These are phyloP conservation scores for Tilletia caries DNA, from an alignment of 1,284 basidiomycete species.

Conservation along the genomic window DNA sequence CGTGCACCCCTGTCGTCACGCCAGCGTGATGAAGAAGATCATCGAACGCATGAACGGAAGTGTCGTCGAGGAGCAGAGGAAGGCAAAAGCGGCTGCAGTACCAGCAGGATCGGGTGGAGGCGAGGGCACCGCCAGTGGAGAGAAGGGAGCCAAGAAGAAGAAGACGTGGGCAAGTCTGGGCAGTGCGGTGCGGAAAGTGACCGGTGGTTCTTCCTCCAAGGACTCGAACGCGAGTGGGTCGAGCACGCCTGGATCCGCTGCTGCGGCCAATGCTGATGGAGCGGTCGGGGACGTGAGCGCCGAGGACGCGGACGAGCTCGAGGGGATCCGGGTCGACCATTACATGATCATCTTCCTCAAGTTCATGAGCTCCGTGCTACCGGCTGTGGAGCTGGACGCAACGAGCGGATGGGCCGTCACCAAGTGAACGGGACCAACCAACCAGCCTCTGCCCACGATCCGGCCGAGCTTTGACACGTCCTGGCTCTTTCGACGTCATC, in stretches of 20 bases:
- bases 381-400: constrained; percentile 52
- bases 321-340: constrained; percentile 48
- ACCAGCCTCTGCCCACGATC: too few species aligned
- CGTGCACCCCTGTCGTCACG: constrained; percentile 99
- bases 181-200: constrained; percentile 68
- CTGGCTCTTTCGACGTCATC: too few species aligned
- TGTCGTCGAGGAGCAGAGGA: constrained; percentile 57
- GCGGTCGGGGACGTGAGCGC: not conserved
- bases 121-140: not conserved
- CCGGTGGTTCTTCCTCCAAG: constrained; percentile 56
- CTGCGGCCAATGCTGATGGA: not conserved
- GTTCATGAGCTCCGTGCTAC: constrained; percentile 51
- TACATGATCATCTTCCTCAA: constrained; percentile 53
- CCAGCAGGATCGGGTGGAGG: constrained; percentile 10
- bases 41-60: constrained; percentile 90
- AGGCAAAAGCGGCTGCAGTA: constrained; percentile 54
- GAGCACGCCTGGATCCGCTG: constrained; percentile 2
- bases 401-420: constrained; percentile 21
- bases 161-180: constrained; percentile 70
- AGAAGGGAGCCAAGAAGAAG: constrained; percentile 60
- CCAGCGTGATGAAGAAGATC: constrained; percentile 99
- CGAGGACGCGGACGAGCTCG: constrained; percentile 24
- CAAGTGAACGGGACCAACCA: too few species aligned
- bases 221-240: constrained; percentile 14
- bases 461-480: too few species aligned